Conservation (phyloP, 495 filamentous ascomycete genomes). For the Talaromyces liani region DNA sequence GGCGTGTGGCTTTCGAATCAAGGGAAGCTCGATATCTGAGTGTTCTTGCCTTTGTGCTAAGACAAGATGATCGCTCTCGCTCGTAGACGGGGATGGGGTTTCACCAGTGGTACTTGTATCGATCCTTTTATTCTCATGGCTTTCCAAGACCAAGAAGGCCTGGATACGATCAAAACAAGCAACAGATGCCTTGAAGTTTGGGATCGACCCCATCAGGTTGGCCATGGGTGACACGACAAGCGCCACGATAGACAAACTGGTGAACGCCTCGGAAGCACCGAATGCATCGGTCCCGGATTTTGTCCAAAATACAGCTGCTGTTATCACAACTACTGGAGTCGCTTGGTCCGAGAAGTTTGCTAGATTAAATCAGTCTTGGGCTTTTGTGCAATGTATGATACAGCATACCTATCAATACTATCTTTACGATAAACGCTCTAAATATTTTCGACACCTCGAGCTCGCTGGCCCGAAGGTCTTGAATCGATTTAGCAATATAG, state of each 20-base stretch:
- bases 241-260: conserved; percentile 20
- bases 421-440: conserved; percentile 29
- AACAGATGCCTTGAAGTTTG: conserved; percentile 10
- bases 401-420: conserved; percentile 2
- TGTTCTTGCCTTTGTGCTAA: conserved; percentile 1
- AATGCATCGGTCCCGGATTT: not conserved
- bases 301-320: not conserved
- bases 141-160: not conserved
- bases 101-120: not conserved
- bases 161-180: conserved; percentile 23
- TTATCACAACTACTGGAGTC: not conserved
- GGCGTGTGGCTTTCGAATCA: not conserved
- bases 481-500: conserved; percentile 28
- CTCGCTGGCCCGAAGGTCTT: conserved; percentile 47
- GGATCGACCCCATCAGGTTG: conserved; percentile 16
- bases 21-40: not conserved
- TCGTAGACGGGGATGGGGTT: not conserved
- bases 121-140: not conserved
- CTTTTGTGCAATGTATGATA: not conserved
- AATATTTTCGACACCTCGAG: conserved; percentile 47
- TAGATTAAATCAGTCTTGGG: not conserved
- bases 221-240: conserved; percentile 17
- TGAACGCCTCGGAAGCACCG: conserved; percentile 22
- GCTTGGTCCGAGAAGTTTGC: not conserved
- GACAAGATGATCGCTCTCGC: not conserved